A percentile compares a stretch with the other conserved stretches of the same genome.
Conservation (phyloP, 192 early-diverging fungal species). For the Funneliformis geosporum region DNA sequence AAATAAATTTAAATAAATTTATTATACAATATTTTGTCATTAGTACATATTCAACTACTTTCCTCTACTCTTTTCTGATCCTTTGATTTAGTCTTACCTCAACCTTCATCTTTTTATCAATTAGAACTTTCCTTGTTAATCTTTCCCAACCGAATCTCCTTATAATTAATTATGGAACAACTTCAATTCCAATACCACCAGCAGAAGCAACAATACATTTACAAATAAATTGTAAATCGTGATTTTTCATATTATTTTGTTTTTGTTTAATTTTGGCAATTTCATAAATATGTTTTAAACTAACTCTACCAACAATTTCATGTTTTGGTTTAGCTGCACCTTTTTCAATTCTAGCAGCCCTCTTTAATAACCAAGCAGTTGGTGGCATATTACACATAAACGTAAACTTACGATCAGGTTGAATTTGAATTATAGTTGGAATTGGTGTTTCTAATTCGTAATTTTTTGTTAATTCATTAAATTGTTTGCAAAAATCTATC, state of each 20-base stretch:
- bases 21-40: too few relatives aligned
- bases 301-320: constrained; percentile 75
- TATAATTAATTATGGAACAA: constrained; percentile 54
- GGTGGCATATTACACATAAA: constrained; percentile 87
- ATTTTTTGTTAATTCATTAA: constrained; percentile 94
- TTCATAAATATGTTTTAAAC: constrained; percentile 92
- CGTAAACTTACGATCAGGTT: constrained; percentile 89
- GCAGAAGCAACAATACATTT: constrained; percentile 76
- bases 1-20: too few relatives aligned
- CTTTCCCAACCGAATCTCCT: too few relatives aligned
- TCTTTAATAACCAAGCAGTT: constrained; percentile 84
- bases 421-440: constrained; percentile 80
- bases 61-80: too few relatives aligned
- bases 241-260: constrained; percentile 76
- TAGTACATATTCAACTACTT: too few relatives aligned
- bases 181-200: constrained; percentile 80
- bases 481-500: constrained; percentile 98
- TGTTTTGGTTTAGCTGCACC: constrained; percentile 79
- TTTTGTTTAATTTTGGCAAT: constrained; percentile 88
- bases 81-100: too few relatives aligned
- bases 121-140: too few relatives aligned
- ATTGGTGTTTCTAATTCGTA: constrained; percentile 78
- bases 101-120: too few relatives aligned
- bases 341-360: constrained; percentile 86
- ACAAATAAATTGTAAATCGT: constrained; percentile 69